phyloP scores from a whole-genome alignment of 2,329 filamentous ascomycete species.

The Myotisia sp. region DNA sequence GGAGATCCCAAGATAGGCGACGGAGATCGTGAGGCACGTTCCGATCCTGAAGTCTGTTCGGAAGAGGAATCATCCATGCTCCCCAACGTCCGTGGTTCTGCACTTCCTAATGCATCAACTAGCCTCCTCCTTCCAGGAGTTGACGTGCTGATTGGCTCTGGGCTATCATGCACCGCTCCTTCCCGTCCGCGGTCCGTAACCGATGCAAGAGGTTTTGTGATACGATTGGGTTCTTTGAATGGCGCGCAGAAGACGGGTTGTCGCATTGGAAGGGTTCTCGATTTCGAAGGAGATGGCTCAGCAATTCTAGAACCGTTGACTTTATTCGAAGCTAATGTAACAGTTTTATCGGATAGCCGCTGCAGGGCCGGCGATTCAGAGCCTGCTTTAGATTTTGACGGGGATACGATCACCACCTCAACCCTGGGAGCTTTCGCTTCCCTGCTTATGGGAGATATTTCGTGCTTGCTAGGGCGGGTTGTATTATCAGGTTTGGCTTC shows the following conservation, averaged over 20 bases:
- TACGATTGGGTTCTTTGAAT: conserved; percentile 6
- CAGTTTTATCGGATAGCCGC: too few relatives aligned
- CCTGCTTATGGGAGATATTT: neutral
- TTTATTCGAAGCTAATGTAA: too few relatives aligned
- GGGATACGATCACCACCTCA: conserved; percentile 3
- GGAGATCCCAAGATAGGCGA: too few relatives aligned
- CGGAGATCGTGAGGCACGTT: neutral
- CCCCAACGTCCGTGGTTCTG: too few relatives aligned
- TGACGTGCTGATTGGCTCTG: conserved; percentile 1
- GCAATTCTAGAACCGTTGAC: too few relatives aligned
- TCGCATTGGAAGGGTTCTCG: conserved; percentile 2
- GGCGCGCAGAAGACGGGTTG: conserved; percentile 3
- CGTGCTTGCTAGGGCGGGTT: neutral
- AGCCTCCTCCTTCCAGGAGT: conserved; percentile 21
- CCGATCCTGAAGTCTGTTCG: neutral
- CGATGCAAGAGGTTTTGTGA: conserved; percentile 7
- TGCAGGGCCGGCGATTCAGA: neutral
- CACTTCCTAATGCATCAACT: conserved; percentile 20
- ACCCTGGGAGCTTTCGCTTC: neutral
- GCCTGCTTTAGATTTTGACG: neutral
- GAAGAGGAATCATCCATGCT: too few relatives aligned
- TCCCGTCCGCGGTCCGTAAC: conserved; percentile 1
- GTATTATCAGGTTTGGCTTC: too few relatives aligned
- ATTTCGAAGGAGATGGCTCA: neutral
- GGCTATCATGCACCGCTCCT: neutral